phyloP scores from a whole-genome alignment of 108 stramenopile species.

The Skeletonema menzelii region DNA sequence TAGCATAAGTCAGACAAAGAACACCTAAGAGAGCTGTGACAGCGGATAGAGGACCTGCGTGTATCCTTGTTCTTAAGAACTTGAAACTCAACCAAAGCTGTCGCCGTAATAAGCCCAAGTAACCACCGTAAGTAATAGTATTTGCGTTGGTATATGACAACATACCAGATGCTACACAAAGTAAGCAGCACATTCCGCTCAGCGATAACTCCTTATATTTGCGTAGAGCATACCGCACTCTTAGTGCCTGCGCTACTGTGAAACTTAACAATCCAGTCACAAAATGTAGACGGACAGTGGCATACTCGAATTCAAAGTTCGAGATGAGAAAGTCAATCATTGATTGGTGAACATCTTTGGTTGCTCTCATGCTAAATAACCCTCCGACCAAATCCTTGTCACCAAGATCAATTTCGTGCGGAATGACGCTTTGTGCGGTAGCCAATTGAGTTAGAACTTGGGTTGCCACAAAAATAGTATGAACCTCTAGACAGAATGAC shows the following conservation, averaged over 20 bases:
- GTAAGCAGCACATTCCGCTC: constrained; percentile 44
- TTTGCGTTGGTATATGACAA: constrained; percentile 38
- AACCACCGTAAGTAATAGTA: constrained; percentile 44
- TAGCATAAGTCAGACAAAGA: constrained; percentile 26
- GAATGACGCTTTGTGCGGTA: constrained; percentile 17
- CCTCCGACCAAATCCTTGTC: constrained; percentile 29
- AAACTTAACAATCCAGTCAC: constrained; percentile 42
- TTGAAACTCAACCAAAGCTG: constrained; percentile 22
- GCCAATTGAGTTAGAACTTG: constrained; percentile 43
- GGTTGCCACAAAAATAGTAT: constrained; percentile 42
- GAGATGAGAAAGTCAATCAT: constrained; percentile 43
- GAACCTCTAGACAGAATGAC: constrained; percentile 42
- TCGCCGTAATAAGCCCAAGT: constrained; percentile 27
- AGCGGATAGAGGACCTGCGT: constrained; percentile 33
- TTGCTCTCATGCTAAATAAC: constrained; percentile 21
- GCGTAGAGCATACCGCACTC: constrained; percentile 41
- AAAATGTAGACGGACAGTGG: constrained; percentile 37
- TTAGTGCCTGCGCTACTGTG: constrained; percentile 36
- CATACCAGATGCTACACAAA: constrained; percentile 36
- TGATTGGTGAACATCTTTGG: constrained; percentile 17
- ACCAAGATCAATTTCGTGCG: constrained; percentile 1
- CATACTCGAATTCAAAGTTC: constrained; percentile 46
- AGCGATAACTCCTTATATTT: constrained; percentile 45
- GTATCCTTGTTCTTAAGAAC: constrained; percentile 21
- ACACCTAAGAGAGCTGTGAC: constrained; percentile 29